Percentiles rank a stretch among this genome's conserved stretches.
Evolutionary conservation across 208 protist species (phyloP).

Genomic region (Wallacemonas sp.): DNA sequence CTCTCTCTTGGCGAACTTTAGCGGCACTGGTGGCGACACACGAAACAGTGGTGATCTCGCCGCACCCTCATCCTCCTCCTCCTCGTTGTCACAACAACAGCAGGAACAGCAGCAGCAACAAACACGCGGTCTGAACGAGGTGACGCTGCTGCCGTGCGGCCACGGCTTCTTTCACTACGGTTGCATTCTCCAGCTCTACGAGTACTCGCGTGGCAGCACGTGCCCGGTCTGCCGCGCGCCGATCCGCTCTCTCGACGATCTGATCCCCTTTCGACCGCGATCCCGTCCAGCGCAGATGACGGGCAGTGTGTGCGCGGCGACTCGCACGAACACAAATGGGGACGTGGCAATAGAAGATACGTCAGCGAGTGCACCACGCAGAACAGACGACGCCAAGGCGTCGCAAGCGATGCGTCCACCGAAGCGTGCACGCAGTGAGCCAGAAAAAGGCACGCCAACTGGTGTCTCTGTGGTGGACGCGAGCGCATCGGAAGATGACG

Average conservation of each 20-base stretch:
- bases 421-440: too few relatives aligned
- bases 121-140: not conserved
- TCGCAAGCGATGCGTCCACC: too few relatives aligned
- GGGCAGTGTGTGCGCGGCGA: not conserved
- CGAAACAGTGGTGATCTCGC: not conserved
- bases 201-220: constrained; percentile 34
- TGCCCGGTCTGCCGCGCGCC: constrained; percentile 78
- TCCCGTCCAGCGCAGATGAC: constrained; percentile 16
- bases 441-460: too few relatives aligned
- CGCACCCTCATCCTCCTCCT: not conserved
- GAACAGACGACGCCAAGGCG: too few relatives aligned
- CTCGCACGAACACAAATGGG: not conserved
- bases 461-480: too few relatives aligned
- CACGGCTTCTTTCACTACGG: constrained; percentile 71
- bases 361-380: too few relatives aligned
- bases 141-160: constrained; percentile 40
- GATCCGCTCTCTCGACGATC: constrained; percentile 24
- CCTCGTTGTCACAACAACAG: not conserved
- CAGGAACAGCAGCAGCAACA: not conserved
- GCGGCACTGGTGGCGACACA: not conserved
- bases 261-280: constrained; percentile 54
- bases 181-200: constrained; percentile 70
- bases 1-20: not conserved
- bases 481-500: not conserved
- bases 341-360: too few relatives aligned